These are phyloP conservation scores for Neurospora tetrasperma DNA, from an alignment of 495 filamentous ascomycete species.

Conservation along the genomic window DNA sequence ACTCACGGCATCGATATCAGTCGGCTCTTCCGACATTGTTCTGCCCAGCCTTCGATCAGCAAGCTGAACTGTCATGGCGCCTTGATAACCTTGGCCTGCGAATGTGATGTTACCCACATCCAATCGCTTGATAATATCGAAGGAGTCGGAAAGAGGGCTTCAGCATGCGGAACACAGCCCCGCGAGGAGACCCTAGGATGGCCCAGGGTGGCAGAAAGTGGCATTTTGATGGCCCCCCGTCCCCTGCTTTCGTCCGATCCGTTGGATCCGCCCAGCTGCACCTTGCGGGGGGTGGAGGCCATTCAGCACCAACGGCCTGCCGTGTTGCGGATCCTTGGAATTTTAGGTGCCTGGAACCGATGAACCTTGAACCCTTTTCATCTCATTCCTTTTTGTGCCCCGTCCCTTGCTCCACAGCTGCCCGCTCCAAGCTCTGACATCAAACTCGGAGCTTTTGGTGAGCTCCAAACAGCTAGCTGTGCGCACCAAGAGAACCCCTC, in stretches of 20 bases:
- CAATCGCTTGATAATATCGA: background rate
- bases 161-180: slow-evolving; percentile 5
- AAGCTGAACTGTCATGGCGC: background rate
- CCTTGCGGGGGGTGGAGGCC: background rate
- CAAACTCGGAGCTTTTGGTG: background rate
- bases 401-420: background rate
- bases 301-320: background rate
- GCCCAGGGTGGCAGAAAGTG: background rate
- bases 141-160: background rate
- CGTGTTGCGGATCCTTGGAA: background rate
- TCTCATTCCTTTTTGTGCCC: background rate
- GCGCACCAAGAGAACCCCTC: background rate
- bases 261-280: slow-evolving; percentile 2
- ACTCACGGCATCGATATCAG: background rate
- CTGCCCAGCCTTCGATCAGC: background rate
- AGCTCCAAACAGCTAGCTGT: background rate
- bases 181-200: background rate
- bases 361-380: background rate
- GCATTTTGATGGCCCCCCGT: background rate
- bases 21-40: background rate
- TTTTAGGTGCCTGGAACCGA: background rate
- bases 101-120: background rate
- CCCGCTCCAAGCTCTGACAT: background rate
- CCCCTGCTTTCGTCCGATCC: slow-evolving; percentile 5
- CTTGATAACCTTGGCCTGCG: background rate